Conservation (phyloP, 768 basidiomycete genomes). For the Calocera cornea region DNA sequence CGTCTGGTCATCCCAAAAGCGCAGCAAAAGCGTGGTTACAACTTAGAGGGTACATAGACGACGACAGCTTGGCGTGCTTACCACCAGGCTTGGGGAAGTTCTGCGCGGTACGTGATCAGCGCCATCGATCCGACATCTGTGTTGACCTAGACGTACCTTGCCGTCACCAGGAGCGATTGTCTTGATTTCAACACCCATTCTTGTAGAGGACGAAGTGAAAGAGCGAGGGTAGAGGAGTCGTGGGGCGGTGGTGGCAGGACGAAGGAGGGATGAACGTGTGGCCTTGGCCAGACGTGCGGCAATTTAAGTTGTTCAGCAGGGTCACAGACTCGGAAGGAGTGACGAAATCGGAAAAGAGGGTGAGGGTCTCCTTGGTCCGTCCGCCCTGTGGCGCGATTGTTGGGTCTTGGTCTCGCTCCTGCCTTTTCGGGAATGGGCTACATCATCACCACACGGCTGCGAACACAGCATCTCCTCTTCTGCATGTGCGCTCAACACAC, state of each 20-base stretch:
- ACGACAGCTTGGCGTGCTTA: constrained; percentile 19
- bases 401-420: neutral
- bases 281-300: neutral
- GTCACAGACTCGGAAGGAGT: neutral
- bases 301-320: neutral
- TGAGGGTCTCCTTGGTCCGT: neutral
- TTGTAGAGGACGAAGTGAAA: neutral
- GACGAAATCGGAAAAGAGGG: neutral
- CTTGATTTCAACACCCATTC: constrained; percentile 54
- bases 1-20: neutral
- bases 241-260: neutral
- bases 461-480: neutral
- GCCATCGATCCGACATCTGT: neutral
- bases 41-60: neutral
- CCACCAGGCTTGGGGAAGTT: constrained; percentile 59
- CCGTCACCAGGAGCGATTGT: constrained; percentile 48
- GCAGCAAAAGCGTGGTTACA: neutral
- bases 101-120: neutral
- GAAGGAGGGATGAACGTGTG: neutral
- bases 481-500: neutral
- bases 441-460: neutral
- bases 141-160: constrained; percentile 1
- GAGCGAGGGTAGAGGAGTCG: neutral
- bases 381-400: neutral
- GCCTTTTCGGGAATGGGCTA: neutral